phyloP scores from a whole-genome alignment of 495 filamentous ascomycete genomes.

The Aeminium ludgeri region DNA sequence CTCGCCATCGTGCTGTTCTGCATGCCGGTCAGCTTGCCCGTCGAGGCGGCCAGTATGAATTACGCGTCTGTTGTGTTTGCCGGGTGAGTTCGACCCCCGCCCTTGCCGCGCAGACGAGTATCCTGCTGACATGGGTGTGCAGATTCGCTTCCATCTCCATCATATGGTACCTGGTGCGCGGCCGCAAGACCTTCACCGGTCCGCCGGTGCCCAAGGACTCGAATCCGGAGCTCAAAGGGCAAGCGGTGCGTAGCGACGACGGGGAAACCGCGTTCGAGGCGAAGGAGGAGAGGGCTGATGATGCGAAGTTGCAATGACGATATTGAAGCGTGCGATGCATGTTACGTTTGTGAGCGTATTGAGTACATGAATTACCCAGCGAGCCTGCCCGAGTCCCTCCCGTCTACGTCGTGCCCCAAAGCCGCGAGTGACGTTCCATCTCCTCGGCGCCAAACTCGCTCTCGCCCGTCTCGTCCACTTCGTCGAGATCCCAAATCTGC shows the following conservation, averaged over 20 bases:
- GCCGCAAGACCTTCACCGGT: slow-evolving; percentile 21
- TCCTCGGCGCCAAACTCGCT: not conserved
- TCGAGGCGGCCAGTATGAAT: slow-evolving; percentile 25
- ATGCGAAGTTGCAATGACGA: slow-evolving; percentile 1
- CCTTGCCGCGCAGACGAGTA: not conserved
- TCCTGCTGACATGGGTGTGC: not conserved
- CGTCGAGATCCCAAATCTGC: not conserved
- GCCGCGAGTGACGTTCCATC: slow-evolving; percentile 1
- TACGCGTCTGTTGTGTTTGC: slow-evolving; percentile 23
- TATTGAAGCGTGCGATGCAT: not conserved
- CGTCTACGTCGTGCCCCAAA: not conserved
- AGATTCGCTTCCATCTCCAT: slow-evolving; percentile 22
- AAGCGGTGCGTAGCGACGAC: slow-evolving; percentile 5
- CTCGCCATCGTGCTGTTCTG: slow-evolving; percentile 38
- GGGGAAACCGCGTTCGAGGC: not conserved
- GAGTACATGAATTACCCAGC: too few relatives aligned
- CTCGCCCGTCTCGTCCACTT: not conserved
- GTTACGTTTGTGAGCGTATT: not conserved
- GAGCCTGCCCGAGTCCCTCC: too few relatives aligned
- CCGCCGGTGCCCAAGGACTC: slow-evolving; percentile 22
- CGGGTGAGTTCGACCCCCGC: slow-evolving; percentile 3
- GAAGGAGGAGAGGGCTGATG: not conserved
- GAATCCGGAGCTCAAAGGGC: slow-evolving; percentile 12
- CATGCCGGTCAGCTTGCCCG: slow-evolving; percentile 38
- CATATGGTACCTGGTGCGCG: slow-evolving; percentile 22